Base-by-base conservation (phyloP, 345 rosid species). In the Eutrema heterophyllum region DNA sequence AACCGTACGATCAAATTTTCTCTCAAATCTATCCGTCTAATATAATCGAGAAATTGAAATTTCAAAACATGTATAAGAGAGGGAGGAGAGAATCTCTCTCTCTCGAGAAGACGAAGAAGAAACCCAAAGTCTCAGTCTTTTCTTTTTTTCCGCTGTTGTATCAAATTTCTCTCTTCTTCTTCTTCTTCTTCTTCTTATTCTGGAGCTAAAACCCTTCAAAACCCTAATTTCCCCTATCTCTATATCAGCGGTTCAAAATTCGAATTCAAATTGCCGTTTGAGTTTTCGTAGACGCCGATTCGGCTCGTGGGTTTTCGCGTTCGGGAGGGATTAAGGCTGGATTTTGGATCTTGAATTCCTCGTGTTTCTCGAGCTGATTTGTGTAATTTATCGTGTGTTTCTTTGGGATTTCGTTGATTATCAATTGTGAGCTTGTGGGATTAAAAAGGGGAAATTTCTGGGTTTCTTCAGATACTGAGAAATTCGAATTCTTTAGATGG, bases 1-100 rank as follows among this genome's bases (percentile, higher is more conserved):
- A 18, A 9, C 89, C 97, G 88, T 89, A 57, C n/a, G 89, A 90
- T 90, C 5, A 29, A 4, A 50, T 30, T 4, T 2, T 0, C n/a
- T 43, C 32, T 14, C 55, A 32, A 81, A 93, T 87, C 96, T 43
- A 57, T 66, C 97, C 94, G 74, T 87, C 81, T 72, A 84, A 86
- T 84, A 71, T 50, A 84, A 83, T 72, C 69, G 55, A 64, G 78
- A 85, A 76, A 83, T 83, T 86, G 87, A 80, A 91, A 88, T 84
- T 95, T 95, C 91, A 95, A 95, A 89, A 89, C 84, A 83, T 82
- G 71, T 44, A 66, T 80, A 86, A 85, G 96, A 94, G 99, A 85
- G 99, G 95, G 97, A 58, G 67, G 64, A 70, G 65, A 68, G 46
- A 73, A 24, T 51, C 52, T 56, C 68, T 59, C 29, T 27, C 68